phyloP scores from a whole-genome alignment of 139 green algal genomes.

The Asterochloris sp. region DNA sequence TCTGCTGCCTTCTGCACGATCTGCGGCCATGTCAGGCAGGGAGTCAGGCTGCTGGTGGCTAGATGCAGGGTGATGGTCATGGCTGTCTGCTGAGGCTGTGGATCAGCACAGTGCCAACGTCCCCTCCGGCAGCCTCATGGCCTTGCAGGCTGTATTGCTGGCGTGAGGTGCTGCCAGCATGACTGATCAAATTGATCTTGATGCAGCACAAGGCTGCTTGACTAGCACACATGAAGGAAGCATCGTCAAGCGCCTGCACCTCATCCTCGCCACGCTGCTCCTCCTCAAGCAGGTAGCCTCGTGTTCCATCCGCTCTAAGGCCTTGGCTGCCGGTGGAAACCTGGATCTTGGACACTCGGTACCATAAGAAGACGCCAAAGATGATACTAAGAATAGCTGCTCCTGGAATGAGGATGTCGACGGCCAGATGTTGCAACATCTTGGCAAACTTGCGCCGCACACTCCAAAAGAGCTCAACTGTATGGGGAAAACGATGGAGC shows the following conservation, averaged over 20 bases:
- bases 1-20: slow-evolving; percentile 83
- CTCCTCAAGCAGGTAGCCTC: slow-evolving; percentile 83
- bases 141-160: too few species aligned
- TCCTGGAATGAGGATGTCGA: slow-evolving; percentile 40
- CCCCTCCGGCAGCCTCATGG: too few species aligned
- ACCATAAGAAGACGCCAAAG: slow-evolving; percentile 70
- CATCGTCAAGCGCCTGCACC: slow-evolving; percentile 21
- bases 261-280: slow-evolving; percentile 61
- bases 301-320: slow-evolving; percentile 50
- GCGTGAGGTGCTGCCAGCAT: too few species aligned
- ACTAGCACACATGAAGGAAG: neutral
- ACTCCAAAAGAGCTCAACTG: neutral
- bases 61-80: neutral
- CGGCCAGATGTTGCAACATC: neutral
- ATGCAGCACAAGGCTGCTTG: neutral
- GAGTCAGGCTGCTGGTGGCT: neutral
- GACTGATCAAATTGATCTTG: too few species aligned
- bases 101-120: too few species aligned
- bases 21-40: slow-evolving; percentile 32
- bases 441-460: slow-evolving; percentile 3
- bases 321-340: slow-evolving; percentile 38
- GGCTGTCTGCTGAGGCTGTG: neutral
- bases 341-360: slow-evolving; percentile 54
- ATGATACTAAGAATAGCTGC: slow-evolving; percentile 50
- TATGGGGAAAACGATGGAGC: too few species aligned